Percentiles rank a stretch among this genome's conserved stretches.
Conservation (phyloP, 2,329 filamentous ascomycete genomes). For the Diplodia scrobiculata region DNA sequence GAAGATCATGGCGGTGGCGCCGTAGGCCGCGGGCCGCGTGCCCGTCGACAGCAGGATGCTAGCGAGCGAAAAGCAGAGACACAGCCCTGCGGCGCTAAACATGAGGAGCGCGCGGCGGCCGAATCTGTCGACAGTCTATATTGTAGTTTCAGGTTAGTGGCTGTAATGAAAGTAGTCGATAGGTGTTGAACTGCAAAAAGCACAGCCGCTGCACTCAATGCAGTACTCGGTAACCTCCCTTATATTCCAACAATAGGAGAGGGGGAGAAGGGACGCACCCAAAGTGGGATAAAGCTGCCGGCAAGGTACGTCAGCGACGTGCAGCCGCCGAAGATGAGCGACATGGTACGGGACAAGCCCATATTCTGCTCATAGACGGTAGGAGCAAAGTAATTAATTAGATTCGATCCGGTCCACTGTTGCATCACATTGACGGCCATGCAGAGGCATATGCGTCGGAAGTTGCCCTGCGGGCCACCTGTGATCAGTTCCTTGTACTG, state of each 20-base stretch:
- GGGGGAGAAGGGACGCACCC: conserved; percentile 2
- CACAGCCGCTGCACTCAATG: no score
- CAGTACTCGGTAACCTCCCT: no score
- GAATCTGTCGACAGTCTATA: conserved; percentile 46
- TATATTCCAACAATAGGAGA: no score
- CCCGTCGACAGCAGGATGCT: conserved; percentile 45
- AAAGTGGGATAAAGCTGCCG: conserved; percentile 47
- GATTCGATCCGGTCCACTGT: conserved; percentile 44
- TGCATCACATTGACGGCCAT: conserved; percentile 44
- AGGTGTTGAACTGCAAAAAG: no score
- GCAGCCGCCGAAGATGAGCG: conserved; percentile 56
- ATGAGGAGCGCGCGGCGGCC: conserved; percentile 49
- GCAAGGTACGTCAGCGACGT: conserved; percentile 47
- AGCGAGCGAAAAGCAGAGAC: conserved; percentile 48
- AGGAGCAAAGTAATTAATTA: conserved; percentile 49
- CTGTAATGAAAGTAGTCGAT: not conserved
- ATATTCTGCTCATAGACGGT: conserved; percentile 47
- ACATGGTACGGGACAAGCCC: conserved; percentile 50
- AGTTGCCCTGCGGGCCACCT: conserved; percentile 38
- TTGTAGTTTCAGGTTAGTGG: conserved; percentile 13
- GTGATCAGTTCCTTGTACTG: conserved; percentile 43
- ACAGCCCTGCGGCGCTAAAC: conserved; percentile 47
- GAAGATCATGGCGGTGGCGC: conserved; percentile 50
- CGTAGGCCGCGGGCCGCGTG: conserved; percentile 42
- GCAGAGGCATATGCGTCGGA: conserved; percentile 42